Conservation (phyloP, 495 filamentous ascomycete genomes). For the Alectoria sarmentosa region DNA sequence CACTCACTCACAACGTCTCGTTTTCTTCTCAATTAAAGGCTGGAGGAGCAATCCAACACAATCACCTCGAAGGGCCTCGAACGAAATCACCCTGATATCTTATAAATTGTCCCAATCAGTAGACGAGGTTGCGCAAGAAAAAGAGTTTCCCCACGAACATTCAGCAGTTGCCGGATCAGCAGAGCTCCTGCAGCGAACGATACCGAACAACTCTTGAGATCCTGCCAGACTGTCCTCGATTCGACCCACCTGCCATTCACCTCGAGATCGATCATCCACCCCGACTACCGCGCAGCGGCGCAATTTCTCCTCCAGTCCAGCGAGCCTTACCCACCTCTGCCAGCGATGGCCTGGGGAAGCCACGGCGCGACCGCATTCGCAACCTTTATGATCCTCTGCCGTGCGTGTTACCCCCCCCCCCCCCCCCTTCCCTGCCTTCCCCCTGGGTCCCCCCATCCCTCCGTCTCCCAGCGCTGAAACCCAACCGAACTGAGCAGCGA, state of each 20-base stretch:
- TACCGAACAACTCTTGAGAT: background rate
- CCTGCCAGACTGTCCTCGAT: background rate
- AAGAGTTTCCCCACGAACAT: too few species aligned
- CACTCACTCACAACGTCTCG: too few species aligned
- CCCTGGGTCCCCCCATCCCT: conserved; percentile 10
- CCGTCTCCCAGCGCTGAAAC: background rate
- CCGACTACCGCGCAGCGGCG: background rate
- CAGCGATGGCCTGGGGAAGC: conserved; percentile 23
- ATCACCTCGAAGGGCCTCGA: too few species aligned
- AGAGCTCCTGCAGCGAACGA: background rate
- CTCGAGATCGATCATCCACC: background rate
- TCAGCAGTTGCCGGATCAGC: background rate
- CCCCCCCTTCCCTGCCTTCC: too few species aligned
- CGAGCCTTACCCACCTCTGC: background rate
- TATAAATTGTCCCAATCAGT: background rate
- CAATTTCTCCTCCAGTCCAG: background rate
- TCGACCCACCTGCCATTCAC: background rate
- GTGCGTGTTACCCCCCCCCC: conserved; percentile 45
- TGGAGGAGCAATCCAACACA: too few species aligned
- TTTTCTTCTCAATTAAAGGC: background rate
- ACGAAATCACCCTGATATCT: too few species aligned
- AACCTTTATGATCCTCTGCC: conserved; percentile 92
- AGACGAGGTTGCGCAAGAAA: background rate
- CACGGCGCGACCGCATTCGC: conserved; percentile 52
- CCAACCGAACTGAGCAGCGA: conserved; percentile 54